A percentile compares a stretch with the other conserved stretches of the same genome.
Evolutionary conservation across 208 protist species (phyloP).

Genomic region (Leishmania lainsoni): DNA sequence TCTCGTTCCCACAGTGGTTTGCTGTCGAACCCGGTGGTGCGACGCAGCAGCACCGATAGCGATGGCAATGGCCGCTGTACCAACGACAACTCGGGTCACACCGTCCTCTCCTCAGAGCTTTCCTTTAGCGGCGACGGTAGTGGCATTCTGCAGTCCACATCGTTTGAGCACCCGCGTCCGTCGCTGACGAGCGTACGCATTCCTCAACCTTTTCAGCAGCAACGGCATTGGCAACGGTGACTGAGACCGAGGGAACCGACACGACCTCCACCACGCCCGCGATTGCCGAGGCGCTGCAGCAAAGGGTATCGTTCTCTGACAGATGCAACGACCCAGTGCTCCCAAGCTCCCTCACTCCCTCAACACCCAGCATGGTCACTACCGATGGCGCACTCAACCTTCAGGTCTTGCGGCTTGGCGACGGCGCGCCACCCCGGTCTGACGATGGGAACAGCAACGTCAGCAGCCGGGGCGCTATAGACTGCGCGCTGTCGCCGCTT

Average conservation of each 20-base stretch:
- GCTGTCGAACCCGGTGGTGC: conserved; percentile 18
- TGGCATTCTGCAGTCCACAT: conserved; percentile 6
- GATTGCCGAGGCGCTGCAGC: background rate
- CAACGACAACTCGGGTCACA: background rate
- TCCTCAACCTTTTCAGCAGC: background rate
- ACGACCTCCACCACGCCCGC: background rate
- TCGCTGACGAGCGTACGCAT: background rate
- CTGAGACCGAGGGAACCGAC: background rate
- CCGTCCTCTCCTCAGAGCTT: background rate
- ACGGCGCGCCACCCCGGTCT: background rate
- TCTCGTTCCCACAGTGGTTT: background rate
- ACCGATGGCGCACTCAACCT: background rate
- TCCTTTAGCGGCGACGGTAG: background rate
- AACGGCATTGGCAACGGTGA: background rate
- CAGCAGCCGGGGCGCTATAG: background rate
- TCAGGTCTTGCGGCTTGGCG: background rate
- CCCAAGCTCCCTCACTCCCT: background rate
- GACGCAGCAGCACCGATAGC: conserved; percentile 1
- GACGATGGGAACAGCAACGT: background rate
- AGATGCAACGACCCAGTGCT: background rate
- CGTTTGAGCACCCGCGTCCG: conserved; percentile 2
- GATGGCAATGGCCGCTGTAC: background rate
- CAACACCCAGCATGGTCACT: background rate
- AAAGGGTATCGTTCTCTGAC: background rate
- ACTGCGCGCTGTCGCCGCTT: conserved; percentile 3